Base-by-base conservation (phyloP, 345 rosid species). In the Acer yangbiense region DNA sequence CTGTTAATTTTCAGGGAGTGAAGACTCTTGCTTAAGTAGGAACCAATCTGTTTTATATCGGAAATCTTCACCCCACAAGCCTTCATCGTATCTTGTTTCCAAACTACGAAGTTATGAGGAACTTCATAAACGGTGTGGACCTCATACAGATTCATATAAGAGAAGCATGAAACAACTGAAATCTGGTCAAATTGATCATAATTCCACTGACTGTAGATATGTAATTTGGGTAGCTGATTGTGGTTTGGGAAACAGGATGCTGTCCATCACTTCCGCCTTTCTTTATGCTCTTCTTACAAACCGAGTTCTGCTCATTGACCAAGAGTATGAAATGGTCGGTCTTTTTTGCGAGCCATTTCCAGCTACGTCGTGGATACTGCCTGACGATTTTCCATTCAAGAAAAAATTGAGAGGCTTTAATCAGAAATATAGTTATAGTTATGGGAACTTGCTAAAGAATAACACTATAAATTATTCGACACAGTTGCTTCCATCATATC, bases 201-300 rank as follows among this genome's bases (percentile, higher is more conserved):
- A 43, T 74, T 63, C 77, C n/a, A 46, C n/a, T 3, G 29, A 64
- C 27, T 74, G 77, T 48, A 74, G 18, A 10, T 74, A 64, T 21
- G 77, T 62, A 17, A 61, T 74, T 25, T 74, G 69, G 69, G 69
- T 74, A 18, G 69, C 69, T 27, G 48, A 25, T 17, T 64, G 69
- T 48, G 77, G 77, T 29, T 41, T 74, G 21, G 77, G 77, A 32
- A 74, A 74, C 77, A 74, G 77, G 46, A 74, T 74, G 64, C 41
- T 74, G 70, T 63, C 69, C 69, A 74, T 74, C 12, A 64, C 77
- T 25, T 74, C 77, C 1, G 60, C 77, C 32, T 74, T 74, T 74
- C 69, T 74, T 17, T 74, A 74, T 64, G 77, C 61, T 29, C 62
- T 74, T 29, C 77, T 75, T n/a, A 74, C 77, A 64, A 27, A 64